Evolutionary conservation across 768 basidiomycete genomes (phyloP), one percentile per base, ranked within the genome.

Genomic region (Xerocomellus chrysenteron): DNA sequence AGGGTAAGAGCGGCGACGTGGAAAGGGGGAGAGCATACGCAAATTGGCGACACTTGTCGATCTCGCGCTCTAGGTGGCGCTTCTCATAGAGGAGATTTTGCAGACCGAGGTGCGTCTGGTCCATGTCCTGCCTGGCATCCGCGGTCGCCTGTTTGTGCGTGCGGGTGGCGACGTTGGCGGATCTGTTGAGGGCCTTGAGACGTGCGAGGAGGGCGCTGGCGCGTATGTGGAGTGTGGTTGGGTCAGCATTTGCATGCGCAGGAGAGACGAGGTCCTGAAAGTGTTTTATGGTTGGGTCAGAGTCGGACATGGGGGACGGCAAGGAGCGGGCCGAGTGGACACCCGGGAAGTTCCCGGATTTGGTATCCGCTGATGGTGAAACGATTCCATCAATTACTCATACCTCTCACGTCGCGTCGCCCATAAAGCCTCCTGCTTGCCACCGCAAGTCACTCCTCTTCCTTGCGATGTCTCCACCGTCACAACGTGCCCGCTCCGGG

Each of bases 21-120:
- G 32, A 40, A 30, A 28, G 26, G 16, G 35, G 8, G 21, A 11
- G 8, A 2, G 9, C 44, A 80, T 68, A 94, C 92, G 89, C 90
- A 67, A 93, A 95, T 68, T 94, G 92, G 47, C 90, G 83, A 73
- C 93, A 95, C 68, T 94, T 93, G 64, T 92, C 89, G 36, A 95
- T 95, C 75, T 95, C 93, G 54, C 90, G 81, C 71, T 94, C 91
- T 6, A 95, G 82, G 66, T 95, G 92, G 28, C 91, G 81, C 68
- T 90, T 92, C 73, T 95, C 92, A 63, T 94, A 95, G 47, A 89
- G 79, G 36, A 94, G 76, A 61, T 95, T 95, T 73, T 95, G 92
- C 32, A 92, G 81, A 21, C 85, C 85, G 39, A 95, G 83, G 71
- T 92, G 85, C 0, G 90, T 87, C 73, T 92, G 87, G 74, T 94